Conservation (phyloP, 2,329 filamentous ascomycete species). For the Fusarium virguliforme region DNA sequence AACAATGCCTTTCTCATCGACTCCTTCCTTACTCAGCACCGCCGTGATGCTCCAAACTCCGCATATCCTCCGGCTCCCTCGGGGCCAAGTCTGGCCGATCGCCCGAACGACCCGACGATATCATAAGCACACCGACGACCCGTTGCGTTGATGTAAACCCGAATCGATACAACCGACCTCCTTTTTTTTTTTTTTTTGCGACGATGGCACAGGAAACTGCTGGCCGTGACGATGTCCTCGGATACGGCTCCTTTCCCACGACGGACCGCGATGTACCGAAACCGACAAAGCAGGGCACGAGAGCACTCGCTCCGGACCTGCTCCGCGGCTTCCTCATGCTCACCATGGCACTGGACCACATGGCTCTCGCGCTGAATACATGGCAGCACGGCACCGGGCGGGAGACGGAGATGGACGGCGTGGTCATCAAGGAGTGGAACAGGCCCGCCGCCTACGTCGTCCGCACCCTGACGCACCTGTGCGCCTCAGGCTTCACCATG, state of each 20-base stretch:
- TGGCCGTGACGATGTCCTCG: background rate
- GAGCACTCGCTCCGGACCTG: conserved; percentile 62
- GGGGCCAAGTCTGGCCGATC: conserved; percentile 22
- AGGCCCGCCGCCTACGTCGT: conserved; percentile 57
- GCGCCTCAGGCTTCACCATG: conserved; percentile 63
- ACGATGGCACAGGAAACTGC: conserved; percentile 9
- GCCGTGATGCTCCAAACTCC: conserved; percentile 33
- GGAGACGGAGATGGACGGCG: conserved; percentile 57
- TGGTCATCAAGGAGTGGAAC: conserved; percentile 58
- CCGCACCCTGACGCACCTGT: conserved; percentile 63
- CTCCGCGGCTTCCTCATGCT: conserved; percentile 63
- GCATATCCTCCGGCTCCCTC: background rate
- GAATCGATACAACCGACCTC: background rate
- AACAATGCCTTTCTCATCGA: conserved; percentile 1
- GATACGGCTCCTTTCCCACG: conserved; percentile 27
- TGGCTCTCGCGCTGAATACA: conserved; percentile 56
- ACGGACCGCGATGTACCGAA: conserved; percentile 30
- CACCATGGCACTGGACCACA: conserved; percentile 64
- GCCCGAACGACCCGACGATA: conserved; percentile 33
- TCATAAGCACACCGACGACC: background rate
- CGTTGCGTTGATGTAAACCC: background rate
- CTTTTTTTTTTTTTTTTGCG: background rate
- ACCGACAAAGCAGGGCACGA: conserved; percentile 42
- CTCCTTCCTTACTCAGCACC: conserved; percentile 34
- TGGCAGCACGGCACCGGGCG: conserved; percentile 61